Base-by-base conservation (phyloP, 805 yeast genomes). In the Wickerhamiella occidentalis region DNA sequence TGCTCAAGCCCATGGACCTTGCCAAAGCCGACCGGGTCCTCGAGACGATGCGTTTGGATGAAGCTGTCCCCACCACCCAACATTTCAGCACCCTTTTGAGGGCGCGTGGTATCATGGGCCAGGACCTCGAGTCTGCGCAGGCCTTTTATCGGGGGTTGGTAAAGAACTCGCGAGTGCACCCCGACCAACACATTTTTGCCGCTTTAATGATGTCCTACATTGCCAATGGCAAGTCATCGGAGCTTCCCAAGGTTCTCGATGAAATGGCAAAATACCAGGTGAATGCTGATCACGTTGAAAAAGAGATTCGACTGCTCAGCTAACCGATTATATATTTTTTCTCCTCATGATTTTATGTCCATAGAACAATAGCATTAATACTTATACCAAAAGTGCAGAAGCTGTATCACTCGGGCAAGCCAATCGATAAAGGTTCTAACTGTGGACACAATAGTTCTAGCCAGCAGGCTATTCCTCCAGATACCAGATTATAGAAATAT, bases 201-300 rank as follows among this genome's bases (percentile, higher is more conserved):
- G 68, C 73, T 0, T 50, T 69, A 42, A 51, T 69, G 26, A 71
- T 68, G 52, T 61, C 68, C 1, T 68, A 65, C 49, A 64, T 66
- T 13, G 61, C 58, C 26, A 68, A 66, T 50, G 62, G 59, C 11
- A 47, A 51, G 33, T 57, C 60, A n/a, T 44, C 53, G 3, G 65
- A 61, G 26, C 57, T 67, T 1, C 55, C 54, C 15, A 43, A 46
- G n/a, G 66, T 67, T 4, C 50, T 64, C 23, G 54, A 60, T 15
- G 66, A 63, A 21, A 66, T 67, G 69, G 51, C 54, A 29, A 54
- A 53, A 25, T 61, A 59, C 50, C 58, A 57, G 5, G 64, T 68
- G 8, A 22, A 22, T 11, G 18, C 36, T 25, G 33, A 45, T 55
- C 55, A 3, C 36, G 55, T 11, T 53, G 55, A 47, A 41, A 37